These are phyloP conservation scores for Trametes cingulata DNA, from an alignment of 768 basidiomycete genomes.

Conservation along the genomic window DNA sequence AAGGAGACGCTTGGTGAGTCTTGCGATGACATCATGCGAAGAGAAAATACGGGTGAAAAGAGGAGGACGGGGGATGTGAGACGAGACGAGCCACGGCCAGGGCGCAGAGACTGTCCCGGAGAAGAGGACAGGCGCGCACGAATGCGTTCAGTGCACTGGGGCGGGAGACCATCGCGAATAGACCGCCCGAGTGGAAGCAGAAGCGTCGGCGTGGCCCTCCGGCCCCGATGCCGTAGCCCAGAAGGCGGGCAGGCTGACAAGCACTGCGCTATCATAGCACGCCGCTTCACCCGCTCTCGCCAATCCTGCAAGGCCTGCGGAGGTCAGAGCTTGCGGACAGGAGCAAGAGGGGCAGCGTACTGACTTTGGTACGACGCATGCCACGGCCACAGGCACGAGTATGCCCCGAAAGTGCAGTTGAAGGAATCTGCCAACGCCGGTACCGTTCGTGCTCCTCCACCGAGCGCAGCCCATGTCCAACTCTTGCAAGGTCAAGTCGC, in stretches of 20 bases:
- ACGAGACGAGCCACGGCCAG: no score
- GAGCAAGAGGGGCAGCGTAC: no score
- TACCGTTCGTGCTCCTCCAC: no score
- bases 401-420: background rate
- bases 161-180: background rate
- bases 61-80: no score
- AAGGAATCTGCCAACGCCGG: background rate
- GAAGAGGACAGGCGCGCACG: background rate
- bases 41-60: background rate
- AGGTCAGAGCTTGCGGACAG: background rate
- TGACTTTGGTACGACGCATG: background rate
- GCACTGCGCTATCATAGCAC: background rate
- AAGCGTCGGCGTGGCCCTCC: background rate
- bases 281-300: background rate
- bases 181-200: background rate
- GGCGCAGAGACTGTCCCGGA: no score
- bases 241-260: background rate
- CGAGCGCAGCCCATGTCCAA: background rate
- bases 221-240: background rate
- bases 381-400: background rate
- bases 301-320: background rate
- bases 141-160: background rate
- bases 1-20: background rate
- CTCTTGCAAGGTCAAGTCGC: background rate
- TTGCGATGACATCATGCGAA: constrained; percentile 1